phyloP scores from a whole-genome alignment of 768 basidiomycete species.

The Mycena sanguinolenta region DNA sequence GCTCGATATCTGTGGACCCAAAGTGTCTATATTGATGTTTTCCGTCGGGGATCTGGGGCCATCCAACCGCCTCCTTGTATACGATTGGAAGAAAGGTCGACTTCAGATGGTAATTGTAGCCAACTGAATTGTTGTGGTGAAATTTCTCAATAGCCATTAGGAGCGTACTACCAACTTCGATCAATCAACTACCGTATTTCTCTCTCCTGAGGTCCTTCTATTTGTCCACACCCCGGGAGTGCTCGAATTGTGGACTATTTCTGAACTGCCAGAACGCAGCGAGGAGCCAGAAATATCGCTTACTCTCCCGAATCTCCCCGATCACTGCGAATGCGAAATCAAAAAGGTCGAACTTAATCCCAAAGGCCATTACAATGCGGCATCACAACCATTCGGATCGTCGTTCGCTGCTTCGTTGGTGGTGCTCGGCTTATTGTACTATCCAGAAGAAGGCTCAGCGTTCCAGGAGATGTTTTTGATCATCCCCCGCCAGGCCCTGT shows the following conservation, averaged over 20 bases:
- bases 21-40: neutral
- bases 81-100: neutral
- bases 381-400: neutral
- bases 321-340: neutral
- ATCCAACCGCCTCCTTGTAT: neutral
- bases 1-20: neutral
- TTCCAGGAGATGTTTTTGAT: neutral
- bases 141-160: neutral
- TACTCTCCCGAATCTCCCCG: neutral
- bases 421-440: neutral
- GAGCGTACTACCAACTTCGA: neutral
- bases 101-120: constrained; percentile 17
- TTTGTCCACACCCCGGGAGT: neutral
- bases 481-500: constrained; percentile 5
- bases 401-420: constrained; percentile 2
- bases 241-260: constrained; percentile 11
- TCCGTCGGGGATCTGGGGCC: neutral
- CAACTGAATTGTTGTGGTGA: no score
- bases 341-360: neutral
- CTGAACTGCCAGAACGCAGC: neutral
- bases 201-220: neutral
- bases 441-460: neutral
- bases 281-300: constrained; percentile 3
- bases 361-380: neutral
- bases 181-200: neutral